These are phyloP conservation scores for Rosa persica DNA, from an alignment of 306 rosid genomes.

Conservation along the genomic window DNA sequence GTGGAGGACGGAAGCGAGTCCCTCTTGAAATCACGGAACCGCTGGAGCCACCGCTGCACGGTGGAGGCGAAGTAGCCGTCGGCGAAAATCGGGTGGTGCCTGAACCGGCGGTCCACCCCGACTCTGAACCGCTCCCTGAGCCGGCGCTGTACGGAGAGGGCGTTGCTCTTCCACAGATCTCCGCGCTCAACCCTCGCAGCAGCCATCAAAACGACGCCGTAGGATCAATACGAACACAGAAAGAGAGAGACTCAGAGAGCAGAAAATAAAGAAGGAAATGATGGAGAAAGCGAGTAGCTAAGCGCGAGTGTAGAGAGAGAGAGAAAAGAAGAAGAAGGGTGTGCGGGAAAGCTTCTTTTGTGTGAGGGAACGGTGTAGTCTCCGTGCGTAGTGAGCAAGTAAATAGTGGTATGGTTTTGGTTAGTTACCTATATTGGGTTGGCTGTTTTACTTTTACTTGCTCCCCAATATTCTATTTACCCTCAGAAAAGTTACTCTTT, in stretches of 20 bases:
- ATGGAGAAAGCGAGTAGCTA: constrained; percentile 4
- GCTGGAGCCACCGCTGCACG: constrained; percentile 55
- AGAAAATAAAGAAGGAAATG: neutral
- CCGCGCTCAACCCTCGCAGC: constrained; percentile 67
- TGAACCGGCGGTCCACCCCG: constrained; percentile 71
- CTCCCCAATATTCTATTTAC: neutral
- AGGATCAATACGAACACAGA: neutral
- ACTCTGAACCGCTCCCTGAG: constrained; percentile 80
- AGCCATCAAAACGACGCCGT: constrained; percentile 21
- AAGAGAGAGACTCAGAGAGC: neutral
- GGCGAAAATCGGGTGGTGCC: constrained; percentile 39
- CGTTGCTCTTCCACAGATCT: constrained; percentile 88
- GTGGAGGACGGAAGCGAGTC: constrained; percentile 79
- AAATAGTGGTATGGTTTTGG: neutral
- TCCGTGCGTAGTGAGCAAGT: neutral
- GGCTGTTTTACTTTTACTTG: neutral
- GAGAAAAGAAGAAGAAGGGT: neutral
- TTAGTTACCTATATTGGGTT: neutral
- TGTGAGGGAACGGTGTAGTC: neutral
- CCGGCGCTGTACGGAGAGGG: constrained; percentile 61
- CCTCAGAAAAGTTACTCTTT: neutral
- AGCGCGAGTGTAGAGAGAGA: constrained; percentile 25
- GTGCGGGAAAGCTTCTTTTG: constrained; percentile 7
- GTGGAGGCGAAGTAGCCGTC: constrained; percentile 61
- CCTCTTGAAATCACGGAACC: constrained; percentile 69